Base-by-base conservation (phyloP, 331 rosid genomes). In the Quercus tomentella region DNA sequence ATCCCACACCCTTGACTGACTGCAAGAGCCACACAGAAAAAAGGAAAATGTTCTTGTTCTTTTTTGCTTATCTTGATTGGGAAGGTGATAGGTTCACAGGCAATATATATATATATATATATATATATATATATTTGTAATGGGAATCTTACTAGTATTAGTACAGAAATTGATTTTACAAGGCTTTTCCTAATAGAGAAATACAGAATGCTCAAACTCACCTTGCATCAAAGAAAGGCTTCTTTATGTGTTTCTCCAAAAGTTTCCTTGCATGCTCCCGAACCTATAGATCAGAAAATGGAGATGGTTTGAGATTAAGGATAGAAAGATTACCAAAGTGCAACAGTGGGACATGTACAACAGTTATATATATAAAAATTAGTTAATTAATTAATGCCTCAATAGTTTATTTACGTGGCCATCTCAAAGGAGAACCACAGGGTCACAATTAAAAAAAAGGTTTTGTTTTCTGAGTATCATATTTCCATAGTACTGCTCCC, bases 181-280 rank as follows among this genome's bases (percentile, higher is more conserved):
- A 33, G 12, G 26, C 17, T 20, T 1, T 20, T 33, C 72, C 37
- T 67, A 7, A 22, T 35, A 67, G 54, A 25, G 12, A 12, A 31
- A 52, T 45, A 51, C 25, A 28, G 55, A 57, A 80, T 28, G 56
- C 78, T 52, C 76, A 78, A 79, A 77, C 97, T 82, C 80, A 93
- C 99, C 97, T 94, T 14, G 70, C 85, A 61, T 82, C 66, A 82
- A 93, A 91, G 87, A 96, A 96, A 74, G 99, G 99, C 88, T 93
- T 96, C 89, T 80, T 89, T 76, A 90, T 21, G 80, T 83, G 82
- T 83, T 96, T 93, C 88, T 96, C 99, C 88, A 96, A 82, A 74
- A 96, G 91, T 83, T 96, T 96, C 52, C 99, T 91, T 41, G 97
- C 99, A 87, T 93, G 99, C 78, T 93, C 98, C 78, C 98, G 86